A percentile compares a stretch with the other conserved stretches of the same genome.
These are phyloP conservation scores for Dacryopinax primogenitus DNA, from an alignment of 768 basidiomycete genomes.

Conservation along the genomic window DNA sequence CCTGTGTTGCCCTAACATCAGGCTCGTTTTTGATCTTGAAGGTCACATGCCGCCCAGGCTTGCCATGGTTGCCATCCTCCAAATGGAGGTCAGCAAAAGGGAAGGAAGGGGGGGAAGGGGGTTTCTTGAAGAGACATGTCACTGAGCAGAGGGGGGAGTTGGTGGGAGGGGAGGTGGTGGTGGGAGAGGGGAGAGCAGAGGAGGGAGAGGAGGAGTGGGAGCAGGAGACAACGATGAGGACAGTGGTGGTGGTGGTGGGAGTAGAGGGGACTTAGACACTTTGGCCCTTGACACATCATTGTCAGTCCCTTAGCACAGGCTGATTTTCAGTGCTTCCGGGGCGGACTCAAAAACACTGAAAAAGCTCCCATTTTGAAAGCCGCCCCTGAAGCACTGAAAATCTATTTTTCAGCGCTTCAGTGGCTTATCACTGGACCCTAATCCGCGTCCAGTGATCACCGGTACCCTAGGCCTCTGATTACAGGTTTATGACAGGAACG, in stretches of 20 bases:
- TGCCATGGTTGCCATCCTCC: too few relatives aligned
- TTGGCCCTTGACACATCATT: background rate
- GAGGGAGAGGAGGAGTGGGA: background rate
- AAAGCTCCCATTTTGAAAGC: background rate
- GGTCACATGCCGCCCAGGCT: too few relatives aligned
- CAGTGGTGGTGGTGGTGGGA: background rate
- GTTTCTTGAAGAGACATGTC: background rate
- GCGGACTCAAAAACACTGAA: background rate
- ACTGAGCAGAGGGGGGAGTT: background rate
- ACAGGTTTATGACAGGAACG: too few relatives aligned
- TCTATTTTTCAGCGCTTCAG: background rate
- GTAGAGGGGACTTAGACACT: background rate
- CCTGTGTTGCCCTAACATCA: too few relatives aligned
- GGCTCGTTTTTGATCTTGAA: too few relatives aligned
- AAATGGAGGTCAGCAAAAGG: background rate
- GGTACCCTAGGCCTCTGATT: too few relatives aligned
- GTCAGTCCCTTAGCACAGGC: background rate
- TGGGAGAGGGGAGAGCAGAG: background rate
- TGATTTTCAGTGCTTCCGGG: background rate
- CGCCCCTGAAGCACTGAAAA: background rate
- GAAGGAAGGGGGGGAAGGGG: background rate
- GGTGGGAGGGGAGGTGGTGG: background rate
- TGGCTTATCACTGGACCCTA: background rate
- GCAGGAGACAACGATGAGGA: background rate
- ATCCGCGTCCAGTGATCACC: background rate